Conservation (phyloP, 768 basidiomycete species). For the Trametes gibbosa region DNA sequence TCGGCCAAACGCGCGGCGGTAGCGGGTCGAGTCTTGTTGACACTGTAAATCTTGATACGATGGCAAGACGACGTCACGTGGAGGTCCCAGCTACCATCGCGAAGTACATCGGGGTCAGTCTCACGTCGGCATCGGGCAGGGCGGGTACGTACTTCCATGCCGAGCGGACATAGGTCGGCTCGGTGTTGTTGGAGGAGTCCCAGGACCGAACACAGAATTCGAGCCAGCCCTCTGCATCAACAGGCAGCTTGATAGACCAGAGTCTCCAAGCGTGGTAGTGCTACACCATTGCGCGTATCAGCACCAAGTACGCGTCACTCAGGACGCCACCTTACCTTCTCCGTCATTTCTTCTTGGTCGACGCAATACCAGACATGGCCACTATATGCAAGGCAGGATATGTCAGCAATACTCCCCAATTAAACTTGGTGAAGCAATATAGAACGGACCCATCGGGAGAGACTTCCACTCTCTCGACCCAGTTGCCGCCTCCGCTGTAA, state of each 20-base stretch:
- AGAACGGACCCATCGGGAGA: conserved; percentile 43
- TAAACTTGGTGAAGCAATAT: background rate
- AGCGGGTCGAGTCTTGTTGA: conserved; percentile 42
- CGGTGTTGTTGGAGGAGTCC: conserved; percentile 58
- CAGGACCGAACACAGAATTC: conserved; percentile 55
- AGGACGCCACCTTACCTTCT: conserved; percentile 35
- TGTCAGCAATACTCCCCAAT: background rate
- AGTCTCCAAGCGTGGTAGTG: conserved; percentile 56
- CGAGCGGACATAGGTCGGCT: conserved; percentile 53
- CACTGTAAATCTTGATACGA: conserved; percentile 53
- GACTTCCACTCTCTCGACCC: conserved; percentile 56
- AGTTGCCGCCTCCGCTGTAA: conserved; percentile 42
- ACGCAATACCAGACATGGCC: conserved; percentile 52
- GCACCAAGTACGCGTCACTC: background rate
- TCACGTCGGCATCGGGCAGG: background rate
- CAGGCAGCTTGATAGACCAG: conserved; percentile 50
- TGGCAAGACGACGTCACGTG: conserved; percentile 55
- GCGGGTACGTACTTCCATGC: conserved; percentile 47
- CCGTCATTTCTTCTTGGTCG: conserved; percentile 44
- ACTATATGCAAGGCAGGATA: conserved; percentile 29
- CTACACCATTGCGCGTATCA: conserved; percentile 21
- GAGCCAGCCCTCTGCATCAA: conserved; percentile 55
- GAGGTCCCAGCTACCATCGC: conserved; percentile 41
- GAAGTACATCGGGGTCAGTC: background rate
- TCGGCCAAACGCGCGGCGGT: conserved; percentile 43